Conservation (phyloP, 176 grass and related monocot species). For the Triticum urartu region DNA sequence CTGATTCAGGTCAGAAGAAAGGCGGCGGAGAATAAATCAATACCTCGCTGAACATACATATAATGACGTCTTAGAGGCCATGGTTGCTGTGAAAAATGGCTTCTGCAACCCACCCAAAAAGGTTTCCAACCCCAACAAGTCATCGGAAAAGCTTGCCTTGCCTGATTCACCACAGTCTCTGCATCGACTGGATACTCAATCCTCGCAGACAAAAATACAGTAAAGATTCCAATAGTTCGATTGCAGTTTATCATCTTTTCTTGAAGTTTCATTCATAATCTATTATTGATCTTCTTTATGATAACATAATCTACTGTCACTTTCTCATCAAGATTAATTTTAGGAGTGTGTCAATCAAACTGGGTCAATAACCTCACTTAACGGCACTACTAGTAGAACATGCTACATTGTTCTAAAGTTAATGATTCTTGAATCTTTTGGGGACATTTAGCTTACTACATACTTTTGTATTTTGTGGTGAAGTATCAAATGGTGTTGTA, state of each 20-base stretch:
- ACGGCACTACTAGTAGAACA: not conserved
- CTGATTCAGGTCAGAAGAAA: not conserved
- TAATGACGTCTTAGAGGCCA: not conserved
- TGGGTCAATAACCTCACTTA: not conserved
- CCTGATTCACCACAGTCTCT: not conserved
- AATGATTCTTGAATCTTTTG: not conserved
- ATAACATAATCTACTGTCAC: not conserved
- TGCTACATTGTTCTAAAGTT: not conserved
- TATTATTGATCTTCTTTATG: not conserved
- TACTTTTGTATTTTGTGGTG: not conserved
- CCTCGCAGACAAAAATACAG: not conserved
- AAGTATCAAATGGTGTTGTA: not conserved
- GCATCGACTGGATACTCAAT: not conserved
- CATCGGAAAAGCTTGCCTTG: not conserved
- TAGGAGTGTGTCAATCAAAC: not conserved
- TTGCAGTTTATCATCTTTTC: not conserved
- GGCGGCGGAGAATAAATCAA: not conserved
- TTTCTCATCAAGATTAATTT: not conserved
- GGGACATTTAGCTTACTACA: not conserved
- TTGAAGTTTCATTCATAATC: not conserved
- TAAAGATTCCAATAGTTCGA: not conserved
- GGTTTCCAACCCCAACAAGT: not conserved
- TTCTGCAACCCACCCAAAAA: not conserved
- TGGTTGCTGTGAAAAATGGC: conserved; percentile 6
- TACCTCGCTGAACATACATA: conserved; percentile 1